A percentile compares a stretch with the other conserved stretches of the same genome.
Conservation (phyloP, 345 rosid genomes). For the Hibiscus trionum region DNA sequence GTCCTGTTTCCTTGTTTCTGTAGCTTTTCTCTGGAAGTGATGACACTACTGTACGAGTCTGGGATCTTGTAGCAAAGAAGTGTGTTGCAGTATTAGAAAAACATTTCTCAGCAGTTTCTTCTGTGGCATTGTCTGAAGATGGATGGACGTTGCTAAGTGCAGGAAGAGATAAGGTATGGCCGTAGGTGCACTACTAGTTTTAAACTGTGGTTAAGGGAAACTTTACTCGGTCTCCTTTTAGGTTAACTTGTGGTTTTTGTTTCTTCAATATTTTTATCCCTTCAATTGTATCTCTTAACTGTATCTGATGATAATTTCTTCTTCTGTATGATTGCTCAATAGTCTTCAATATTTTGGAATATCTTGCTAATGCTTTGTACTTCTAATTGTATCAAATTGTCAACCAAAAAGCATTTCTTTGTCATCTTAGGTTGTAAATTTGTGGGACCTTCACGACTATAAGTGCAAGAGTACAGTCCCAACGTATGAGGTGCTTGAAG, state of each 20-base stretch:
- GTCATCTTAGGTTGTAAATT: constrained; percentile 68
- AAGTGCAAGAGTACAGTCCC: constrained; percentile 69
- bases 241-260: background rate
- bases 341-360: background rate
- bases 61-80: constrained; percentile 79
- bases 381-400: background rate
- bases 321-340: background rate
- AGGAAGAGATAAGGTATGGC: constrained; percentile 84
- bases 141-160: constrained; percentile 71
- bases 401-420: constrained; percentile 1
- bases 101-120: constrained; percentile 79
- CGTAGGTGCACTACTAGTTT: background rate
- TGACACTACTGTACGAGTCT: constrained; percentile 76
- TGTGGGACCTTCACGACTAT: constrained; percentile 86
- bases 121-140: constrained; percentile 76
- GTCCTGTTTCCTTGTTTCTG: constrained; percentile 9
- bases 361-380: background rate
- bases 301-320: background rate
- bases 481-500: constrained; percentile 76
- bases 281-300: background rate
- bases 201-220: background rate
- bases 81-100: constrained; percentile 61
- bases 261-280: background rate
- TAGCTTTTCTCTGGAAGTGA: constrained; percentile 89
- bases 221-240: background rate